Base-by-base conservation (phyloP, 2,329 filamentous ascomycete genomes). In the Aaosphaeria pasadenensis region DNA sequence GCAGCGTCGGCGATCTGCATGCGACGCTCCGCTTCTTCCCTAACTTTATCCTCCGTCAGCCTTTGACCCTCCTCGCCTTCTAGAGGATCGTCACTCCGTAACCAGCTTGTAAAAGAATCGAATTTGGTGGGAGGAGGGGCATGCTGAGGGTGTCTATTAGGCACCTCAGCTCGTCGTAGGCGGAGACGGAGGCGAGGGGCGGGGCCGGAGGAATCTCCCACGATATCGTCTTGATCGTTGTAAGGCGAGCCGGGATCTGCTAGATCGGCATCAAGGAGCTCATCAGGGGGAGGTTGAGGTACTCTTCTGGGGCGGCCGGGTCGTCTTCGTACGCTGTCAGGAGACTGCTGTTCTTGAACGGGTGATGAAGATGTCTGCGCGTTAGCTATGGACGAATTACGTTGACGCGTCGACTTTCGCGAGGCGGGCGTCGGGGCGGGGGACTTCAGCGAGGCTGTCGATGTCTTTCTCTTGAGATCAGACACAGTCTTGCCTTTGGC, bases 1-100 rank as follows among this genome's bases (percentile, higher is more conserved):
- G 84, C 83, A 54, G 90, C 91, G 42, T 84, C 74, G 55, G 91
- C 83, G 30, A 96, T 83, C 31, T 83, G 82, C 48, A 83, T 56
- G 13, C 94, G 81, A n/a, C 84, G 72, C 11, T 73, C 72, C 1
- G 89, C 91, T 69, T 96, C 91, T 45, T 80, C 78, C 40, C 56
- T 47, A 4, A 63, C 66, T 51, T 63, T 60, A 4, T 67, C 60
- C 7, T 58, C 39, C 5, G 66, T 66, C 45, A 68, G 59, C 17
- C 55, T 60, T 47, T 69, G 59, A 30, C 70, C 53, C 30, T 73
- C 69, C 40, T 74, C 71, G 9, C 74, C 74, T 31, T 74, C 69
- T 32, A 75, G 64, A 30, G 71, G 71, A 53, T 77, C 76, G 50
- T 81, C 77, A 39, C 73, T 69, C 48, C 78, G 71, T n/a, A 82